phyloP scores from a whole-genome alignment of 371 early-diverging fungal genomes.

The Mortierella sp. region DNA sequence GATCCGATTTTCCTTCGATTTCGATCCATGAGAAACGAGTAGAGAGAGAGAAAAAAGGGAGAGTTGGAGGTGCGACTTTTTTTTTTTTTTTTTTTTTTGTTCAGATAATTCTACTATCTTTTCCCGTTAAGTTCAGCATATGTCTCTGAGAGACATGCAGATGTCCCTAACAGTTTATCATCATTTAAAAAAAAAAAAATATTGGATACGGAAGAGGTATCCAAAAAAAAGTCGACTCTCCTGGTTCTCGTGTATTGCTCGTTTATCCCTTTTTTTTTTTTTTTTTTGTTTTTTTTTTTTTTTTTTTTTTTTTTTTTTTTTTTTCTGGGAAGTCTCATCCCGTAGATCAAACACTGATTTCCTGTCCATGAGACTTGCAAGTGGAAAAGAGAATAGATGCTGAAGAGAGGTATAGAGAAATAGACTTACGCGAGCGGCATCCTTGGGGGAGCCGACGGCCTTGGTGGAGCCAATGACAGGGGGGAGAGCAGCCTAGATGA shows the following conservation, averaged over 20 bases:
- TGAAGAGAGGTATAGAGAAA: background rate
- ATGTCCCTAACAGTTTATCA: constrained; percentile 27
- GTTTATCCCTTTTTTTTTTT: background rate
- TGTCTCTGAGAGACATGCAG: constrained; percentile 22
- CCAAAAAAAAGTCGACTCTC: background rate
- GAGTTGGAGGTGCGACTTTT: background rate
- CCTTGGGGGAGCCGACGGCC: constrained; percentile 52
- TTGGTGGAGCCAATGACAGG: constrained; percentile 52
- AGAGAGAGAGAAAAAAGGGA: background rate
- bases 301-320: background rate
- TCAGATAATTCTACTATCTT: constrained; percentile 29
- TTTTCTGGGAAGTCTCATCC: no score
- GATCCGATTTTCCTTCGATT: no score
- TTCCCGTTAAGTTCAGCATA: constrained; percentile 25
- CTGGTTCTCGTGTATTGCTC: no score
- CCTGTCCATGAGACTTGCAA: no score
- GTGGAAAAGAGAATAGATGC: background rate
- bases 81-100: background rate
- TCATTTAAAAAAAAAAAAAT: background rate
- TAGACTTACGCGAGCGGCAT: constrained; percentile 50
- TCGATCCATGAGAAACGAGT: background rate
- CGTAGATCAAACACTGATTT: no score
- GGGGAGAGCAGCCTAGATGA: constrained; percentile 41
- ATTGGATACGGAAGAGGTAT: background rate
- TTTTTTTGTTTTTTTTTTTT: background rate